phyloP scores from a whole-genome alignment of 108 stramenopile species.

The Stephanodiscus minutulus region DNA sequence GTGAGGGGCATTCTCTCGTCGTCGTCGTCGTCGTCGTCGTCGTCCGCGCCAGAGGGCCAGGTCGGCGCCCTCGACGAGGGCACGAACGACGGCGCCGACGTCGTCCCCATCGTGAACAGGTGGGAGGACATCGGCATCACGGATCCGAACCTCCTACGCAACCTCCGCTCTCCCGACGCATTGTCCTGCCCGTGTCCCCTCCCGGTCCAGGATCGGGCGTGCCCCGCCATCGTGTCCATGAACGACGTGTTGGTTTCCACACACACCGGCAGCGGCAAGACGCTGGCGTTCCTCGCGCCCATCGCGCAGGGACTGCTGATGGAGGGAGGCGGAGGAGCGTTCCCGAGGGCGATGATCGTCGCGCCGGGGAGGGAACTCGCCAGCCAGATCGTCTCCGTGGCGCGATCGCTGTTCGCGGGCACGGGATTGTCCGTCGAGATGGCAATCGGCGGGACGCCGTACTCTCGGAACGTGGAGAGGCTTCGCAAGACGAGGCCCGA shows the following conservation, averaged over 20 bases:
- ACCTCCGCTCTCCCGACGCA: constrained; percentile 42
- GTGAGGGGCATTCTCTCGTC: constrained; percentile 47
- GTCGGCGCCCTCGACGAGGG: constrained; percentile 15
- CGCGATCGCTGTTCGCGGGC: constrained; percentile 60
- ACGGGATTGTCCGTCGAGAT: constrained; percentile 65
- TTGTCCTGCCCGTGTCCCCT: constrained; percentile 71
- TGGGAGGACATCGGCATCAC: constrained; percentile 82
- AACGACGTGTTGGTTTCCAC: constrained; percentile 81
- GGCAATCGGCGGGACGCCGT: constrained; percentile 85
- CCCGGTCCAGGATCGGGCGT: constrained; percentile 72
- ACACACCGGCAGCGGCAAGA: constrained; percentile 88
- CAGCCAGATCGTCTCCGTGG: constrained; percentile 81
- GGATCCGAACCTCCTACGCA: constrained; percentile 50
- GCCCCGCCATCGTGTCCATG: constrained; percentile 62
- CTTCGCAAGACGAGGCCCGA: constrained; percentile 77
- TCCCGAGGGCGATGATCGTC: constrained; percentile 66
- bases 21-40: background rate
- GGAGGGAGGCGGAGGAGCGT: constrained; percentile 13
- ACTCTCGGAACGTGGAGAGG: constrained; percentile 69
- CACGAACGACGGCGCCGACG: constrained; percentile 19
- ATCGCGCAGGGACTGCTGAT: constrained; percentile 64
- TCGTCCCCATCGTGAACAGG: constrained; percentile 8
- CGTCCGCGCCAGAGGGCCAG: too few species aligned
- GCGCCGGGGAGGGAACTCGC: constrained; percentile 88
- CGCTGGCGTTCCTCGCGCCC: constrained; percentile 79